These are phyloP conservation scores for Gremmenia infestans DNA, from an alignment of 2,329 filamentous ascomycete genomes.

Conservation along the genomic window DNA sequence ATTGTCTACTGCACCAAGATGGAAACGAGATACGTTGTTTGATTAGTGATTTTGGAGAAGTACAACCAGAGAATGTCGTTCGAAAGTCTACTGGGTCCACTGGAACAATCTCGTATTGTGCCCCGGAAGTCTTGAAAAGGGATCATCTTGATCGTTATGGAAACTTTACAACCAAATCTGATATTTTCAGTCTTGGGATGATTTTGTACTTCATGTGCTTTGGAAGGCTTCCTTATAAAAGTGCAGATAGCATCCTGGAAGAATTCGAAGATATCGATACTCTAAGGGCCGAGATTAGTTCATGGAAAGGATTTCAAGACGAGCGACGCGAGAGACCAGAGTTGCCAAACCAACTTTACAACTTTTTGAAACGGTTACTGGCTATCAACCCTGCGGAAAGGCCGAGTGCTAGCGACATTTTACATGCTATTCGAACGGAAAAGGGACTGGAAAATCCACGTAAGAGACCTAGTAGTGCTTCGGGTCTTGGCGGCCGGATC, in stretches of 20 bases:
- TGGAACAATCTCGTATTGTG: constrained; percentile 95
- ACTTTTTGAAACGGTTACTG: constrained; percentile 74
- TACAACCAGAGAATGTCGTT: constrained; percentile 75
- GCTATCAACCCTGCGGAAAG: constrained; percentile 71
- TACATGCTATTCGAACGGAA: constrained; percentile 39
- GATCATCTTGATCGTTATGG: constrained; percentile 68
- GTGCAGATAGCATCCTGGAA: constrained; percentile 80
- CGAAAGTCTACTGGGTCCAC: constrained; percentile 91
- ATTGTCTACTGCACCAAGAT: constrained; percentile 79
- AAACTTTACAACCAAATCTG: constrained; percentile 95
- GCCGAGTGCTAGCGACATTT: constrained; percentile 80
- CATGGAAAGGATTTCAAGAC: constrained; percentile 83
- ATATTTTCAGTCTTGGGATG: constrained; percentile 98
- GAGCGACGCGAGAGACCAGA: constrained; percentile 71
- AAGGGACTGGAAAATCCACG: constrained; percentile 29
- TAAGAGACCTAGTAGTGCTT: constrained; percentile 21
- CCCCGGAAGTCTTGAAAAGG: constrained; percentile 80
- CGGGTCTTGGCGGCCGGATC: constrained; percentile 24
- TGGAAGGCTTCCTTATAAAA: constrained; percentile 75
- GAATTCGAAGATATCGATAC: constrained; percentile 87
- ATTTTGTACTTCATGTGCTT: constrained; percentile 99
- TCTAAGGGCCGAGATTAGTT: constrained; percentile 77
- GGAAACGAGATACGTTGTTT: constrained; percentile 70
- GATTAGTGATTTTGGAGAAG: constrained; percentile 97
- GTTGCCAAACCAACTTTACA: constrained; percentile 80